These are phyloP conservation scores for Saposhnikovia divaricata DNA, from an alignment of 129 eudicot genomes.

Conservation along the genomic window DNA sequence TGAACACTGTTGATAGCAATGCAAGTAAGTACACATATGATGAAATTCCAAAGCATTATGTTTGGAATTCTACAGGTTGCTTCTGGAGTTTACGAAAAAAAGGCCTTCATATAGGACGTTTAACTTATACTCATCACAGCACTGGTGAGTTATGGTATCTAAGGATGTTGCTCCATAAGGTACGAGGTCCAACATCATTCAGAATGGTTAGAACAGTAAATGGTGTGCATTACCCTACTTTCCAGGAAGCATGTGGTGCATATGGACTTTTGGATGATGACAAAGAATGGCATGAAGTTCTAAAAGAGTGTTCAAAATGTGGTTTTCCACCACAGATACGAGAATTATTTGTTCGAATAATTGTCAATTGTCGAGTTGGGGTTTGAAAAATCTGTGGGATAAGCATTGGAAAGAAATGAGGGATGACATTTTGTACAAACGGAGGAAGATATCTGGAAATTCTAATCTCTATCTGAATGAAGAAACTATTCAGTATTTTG, in stretches of 20 bases:
- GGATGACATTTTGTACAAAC: background rate
- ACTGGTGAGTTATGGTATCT: background rate
- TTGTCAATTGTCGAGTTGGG: background rate
- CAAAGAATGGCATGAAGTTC: background rate
- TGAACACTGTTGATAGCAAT: too few species aligned
- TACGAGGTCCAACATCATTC: background rate
- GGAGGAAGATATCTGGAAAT: background rate
- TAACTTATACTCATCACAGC: background rate
- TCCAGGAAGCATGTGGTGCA: background rate
- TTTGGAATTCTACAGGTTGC: background rate
- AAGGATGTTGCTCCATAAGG: background rate
- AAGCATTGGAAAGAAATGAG: background rate
- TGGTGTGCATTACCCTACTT: background rate
- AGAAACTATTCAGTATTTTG: background rate
- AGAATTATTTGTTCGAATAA: background rate
- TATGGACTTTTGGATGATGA: background rate
- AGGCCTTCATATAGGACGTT: background rate
- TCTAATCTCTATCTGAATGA: too few species aligned
- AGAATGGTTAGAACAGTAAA: background rate
- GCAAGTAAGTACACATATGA: too few species aligned
- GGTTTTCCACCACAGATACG: background rate
- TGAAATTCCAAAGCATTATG: too few species aligned
- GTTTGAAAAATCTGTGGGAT: background rate
- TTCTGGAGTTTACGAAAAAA: background rate
- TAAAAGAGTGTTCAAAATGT: background rate